Evolutionary conservation across 2,329 filamentous ascomycete species (phyloP), one percentile per base, ranked within the genome.

Genomic region (Colletotrichum sp.): DNA sequence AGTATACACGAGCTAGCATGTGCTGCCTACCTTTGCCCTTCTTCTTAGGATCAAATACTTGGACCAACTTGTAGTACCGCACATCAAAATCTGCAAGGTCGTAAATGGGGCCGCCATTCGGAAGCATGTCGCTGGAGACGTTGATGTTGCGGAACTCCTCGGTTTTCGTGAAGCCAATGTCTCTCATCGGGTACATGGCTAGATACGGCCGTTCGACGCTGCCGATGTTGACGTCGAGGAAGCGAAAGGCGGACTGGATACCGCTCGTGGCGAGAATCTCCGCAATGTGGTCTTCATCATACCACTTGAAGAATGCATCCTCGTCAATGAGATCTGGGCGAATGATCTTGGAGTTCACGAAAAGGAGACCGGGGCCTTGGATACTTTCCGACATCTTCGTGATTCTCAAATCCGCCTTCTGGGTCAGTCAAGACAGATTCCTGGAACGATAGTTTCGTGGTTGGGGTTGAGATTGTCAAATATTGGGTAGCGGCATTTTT

Each of bases 111-210:
- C 79, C 78, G 14, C 72, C 67, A 4, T 78, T 78, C 0, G 81
- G 80, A 13, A 81, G 68, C 4, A 77, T 39, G 18, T 82, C 80
- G 72, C 83, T 85, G 48, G 81, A 79, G 8, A 85, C 79, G 7
- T 77, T 79, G 66, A 85, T 83, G 4, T 78, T 78, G 48, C 78
- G 82, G 76, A 86, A 86, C 64, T 83, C 83, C 4, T 81, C 77
- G 24, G 81, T 78, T 16, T 81, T 77, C 16, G 81, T 81, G 65
- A 85, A 86, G 0, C 78, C 81, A 28, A 86, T 36, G 39, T 86
- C 83, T 4, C 75, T 71, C 82, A 85, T 61, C 4, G 59, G 59
- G 30, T 61, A 61, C 10, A 61, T 34, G 59, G 59, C 59, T 21
- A 61, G 18, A 32, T 21, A 61, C 14, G 59, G 59, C 59, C 59